Evolutionary conservation across 179 eudicot genomes (phyloP), one percentile per base, ranked within the genome.

Genomic region (Beta lomatogona): DNA sequence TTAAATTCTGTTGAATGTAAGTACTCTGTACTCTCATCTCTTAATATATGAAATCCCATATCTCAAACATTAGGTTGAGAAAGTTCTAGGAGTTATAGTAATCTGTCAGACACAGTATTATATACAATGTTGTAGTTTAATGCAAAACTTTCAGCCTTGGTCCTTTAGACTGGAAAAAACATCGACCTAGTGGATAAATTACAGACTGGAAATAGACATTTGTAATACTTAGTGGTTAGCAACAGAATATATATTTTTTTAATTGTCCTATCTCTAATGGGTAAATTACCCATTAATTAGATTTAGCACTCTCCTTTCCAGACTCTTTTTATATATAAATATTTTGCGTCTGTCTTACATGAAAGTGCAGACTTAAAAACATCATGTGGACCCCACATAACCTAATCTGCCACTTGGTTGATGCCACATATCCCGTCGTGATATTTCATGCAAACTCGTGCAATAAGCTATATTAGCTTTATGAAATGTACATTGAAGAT

Each of bases 401-500:
- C 52, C 61, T 22, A 71, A 48, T 61, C 78, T 73, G 18, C 1
- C 52, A 80, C 57, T 73, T 73, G 73, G 31, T 77, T 63, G 78
- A 67, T 50, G 77, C 46, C 73, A 73, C 77, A 60, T 64, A 63
- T 25, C 61, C 77, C 66, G 3, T 48, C 11, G 61, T 59, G 48
- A 72, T 46, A 36, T 80, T 77, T 72, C 63, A 67, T 78, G 54
- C 70, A 60, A 48, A 21, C 69, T 46, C 63, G 11, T 75, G 59
- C 54, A 74, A 80, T 64, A 44, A 57, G 76, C 67, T 41, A 54
- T 55, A 53, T 50, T 81, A 76, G 41, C 60, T 58, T 81, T 28
- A 16, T 74, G 69, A 66, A 22, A 3, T 31, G 64, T 74, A 25
- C 75, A 67, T 66, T 61, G 61, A 79, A 73, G 75, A 73, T 73